These are phyloP conservation scores for Fusarium tricinctum DNA, from an alignment of 2,329 filamentous ascomycete genomes.

Conservation along the genomic window DNA sequence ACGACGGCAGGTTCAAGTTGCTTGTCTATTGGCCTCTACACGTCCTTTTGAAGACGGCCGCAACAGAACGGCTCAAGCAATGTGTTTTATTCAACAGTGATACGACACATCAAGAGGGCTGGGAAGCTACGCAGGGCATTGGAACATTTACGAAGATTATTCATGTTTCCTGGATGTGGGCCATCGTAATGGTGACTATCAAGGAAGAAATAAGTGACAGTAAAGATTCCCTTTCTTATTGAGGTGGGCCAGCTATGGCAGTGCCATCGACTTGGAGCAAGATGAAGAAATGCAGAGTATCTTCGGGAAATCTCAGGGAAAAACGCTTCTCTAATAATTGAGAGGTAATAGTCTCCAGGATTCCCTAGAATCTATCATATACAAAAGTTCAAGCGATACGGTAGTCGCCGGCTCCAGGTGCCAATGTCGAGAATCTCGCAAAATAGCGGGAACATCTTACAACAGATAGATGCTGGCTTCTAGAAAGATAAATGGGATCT, in stretches of 20 bases:
- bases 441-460: constrained; percentile 11
- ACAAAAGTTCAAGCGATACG: background rate
- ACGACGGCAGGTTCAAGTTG: constrained; percentile 26
- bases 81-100: too few relatives aligned
- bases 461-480: constrained; percentile 8
- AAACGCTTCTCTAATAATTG: too few relatives aligned
- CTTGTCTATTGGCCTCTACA: constrained; percentile 12
- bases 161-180: background rate
- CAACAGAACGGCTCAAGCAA: too few relatives aligned
- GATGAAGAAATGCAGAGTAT: background rate
- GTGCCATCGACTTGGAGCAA: too few relatives aligned
- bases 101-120: too few relatives aligned
- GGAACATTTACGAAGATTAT: too few relatives aligned
- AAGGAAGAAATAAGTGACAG: background rate
- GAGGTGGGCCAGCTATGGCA: too few relatives aligned
- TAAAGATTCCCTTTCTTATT: too few relatives aligned
- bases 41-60: background rate
- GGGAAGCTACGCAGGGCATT: too few relatives aligned
- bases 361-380: background rate
- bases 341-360: constrained; percentile 5
- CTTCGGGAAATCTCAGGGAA: background rate
- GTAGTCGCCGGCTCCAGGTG: constrained; percentile 2
- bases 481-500: constrained; percentile 30
- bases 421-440: constrained; percentile 12
- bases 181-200: background rate